phyloP scores from a whole-genome alignment of 2,329 filamentous ascomycete species.

The Trichoderma citrinoviride region DNA sequence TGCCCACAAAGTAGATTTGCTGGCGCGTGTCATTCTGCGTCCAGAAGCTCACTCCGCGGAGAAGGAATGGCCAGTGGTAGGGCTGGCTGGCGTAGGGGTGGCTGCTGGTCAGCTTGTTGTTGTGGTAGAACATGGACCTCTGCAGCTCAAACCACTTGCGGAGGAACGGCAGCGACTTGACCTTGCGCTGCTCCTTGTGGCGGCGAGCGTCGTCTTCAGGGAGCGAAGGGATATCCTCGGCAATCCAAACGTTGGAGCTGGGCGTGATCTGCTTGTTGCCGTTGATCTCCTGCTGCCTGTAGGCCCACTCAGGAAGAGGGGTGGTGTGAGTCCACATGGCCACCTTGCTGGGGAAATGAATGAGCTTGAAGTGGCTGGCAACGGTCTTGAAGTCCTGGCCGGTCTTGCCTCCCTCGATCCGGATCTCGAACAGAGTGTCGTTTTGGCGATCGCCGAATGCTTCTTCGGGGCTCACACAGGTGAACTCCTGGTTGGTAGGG shows the following conservation, averaged over 20 bases:
- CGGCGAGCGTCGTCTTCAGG: constrained; percentile 69
- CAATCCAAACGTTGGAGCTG: constrained; percentile 90
- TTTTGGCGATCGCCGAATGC: constrained; percentile 73
- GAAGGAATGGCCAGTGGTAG: constrained; percentile 96
- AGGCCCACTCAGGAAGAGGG: constrained; percentile 94
- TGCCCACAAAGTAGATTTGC: constrained; percentile 98
- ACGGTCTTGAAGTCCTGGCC: constrained; percentile 85
- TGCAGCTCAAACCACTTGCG: constrained; percentile 96
- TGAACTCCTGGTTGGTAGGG: constrained; percentile 98
- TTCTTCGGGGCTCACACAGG: constrained; percentile 70
- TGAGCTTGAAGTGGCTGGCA: constrained; percentile 90
- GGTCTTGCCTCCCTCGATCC: constrained; percentile 80
- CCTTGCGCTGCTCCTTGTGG: constrained; percentile 70
- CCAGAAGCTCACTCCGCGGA: constrained; percentile 98
- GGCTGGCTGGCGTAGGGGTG: constrained; percentile 95
- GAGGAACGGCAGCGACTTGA: constrained; percentile 84
- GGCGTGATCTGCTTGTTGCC: constrained; percentile 94
- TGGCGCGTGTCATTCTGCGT: constrained; percentile 91
- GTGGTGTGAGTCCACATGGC: constrained; percentile 98
- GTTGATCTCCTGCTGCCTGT: constrained; percentile 98
- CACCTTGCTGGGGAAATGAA: constrained; percentile 92
- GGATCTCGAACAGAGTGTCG: constrained; percentile 90
- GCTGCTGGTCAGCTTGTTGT: constrained; percentile 94
- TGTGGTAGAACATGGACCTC: constrained; percentile 98
- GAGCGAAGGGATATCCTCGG: constrained; percentile 85